Percentiles rank a stretch among this genome's conserved stretches.
phyloP scores from a whole-genome alignment of 768 basidiomycete genomes.

The Amanita brunnescens region DNA sequence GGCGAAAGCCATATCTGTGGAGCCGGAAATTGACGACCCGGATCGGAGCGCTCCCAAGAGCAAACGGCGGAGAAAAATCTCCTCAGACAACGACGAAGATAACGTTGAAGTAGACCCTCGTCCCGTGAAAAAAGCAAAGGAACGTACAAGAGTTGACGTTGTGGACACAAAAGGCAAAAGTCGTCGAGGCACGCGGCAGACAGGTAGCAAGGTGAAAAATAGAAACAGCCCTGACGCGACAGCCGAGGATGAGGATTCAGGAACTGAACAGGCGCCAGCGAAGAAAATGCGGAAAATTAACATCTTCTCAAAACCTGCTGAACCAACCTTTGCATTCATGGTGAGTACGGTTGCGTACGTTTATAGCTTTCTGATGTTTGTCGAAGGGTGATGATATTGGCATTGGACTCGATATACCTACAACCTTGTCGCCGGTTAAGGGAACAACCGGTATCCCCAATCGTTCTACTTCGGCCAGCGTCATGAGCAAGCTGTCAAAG shows the following conservation, averaged over 20 bases:
- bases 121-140: slow-evolving; percentile 13
- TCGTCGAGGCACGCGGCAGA: slow-evolving; percentile 10
- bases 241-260: not conserved
- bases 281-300: slow-evolving; percentile 70
- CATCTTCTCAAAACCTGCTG: slow-evolving; percentile 37
- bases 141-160: slow-evolving; percentile 17
- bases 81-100: not conserved
- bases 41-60: not conserved
- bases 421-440: slow-evolving; percentile 58
- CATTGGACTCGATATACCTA: slow-evolving; percentile 53
- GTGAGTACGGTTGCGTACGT: slow-evolving; percentile 8
- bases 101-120: not conserved
- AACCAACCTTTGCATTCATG: slow-evolving; percentile 38
- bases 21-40: slow-evolving; percentile 5
- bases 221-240: not conserved
- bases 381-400: slow-evolving; percentile 22
- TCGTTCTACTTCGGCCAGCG: slow-evolving; percentile 29
- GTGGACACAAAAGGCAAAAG: not conserved
- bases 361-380: not conserved
- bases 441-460: slow-evolving; percentile 41
- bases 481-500: slow-evolving; percentile 11
- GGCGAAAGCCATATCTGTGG: slow-evolving; percentile 19
- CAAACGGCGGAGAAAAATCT: not conserved
- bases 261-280: slow-evolving; percentile 19
- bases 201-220: too few relatives aligned